Base-by-base conservation (phyloP, 2,329 filamentous ascomycete species). In the Talaromyces rugulosus region DNA sequence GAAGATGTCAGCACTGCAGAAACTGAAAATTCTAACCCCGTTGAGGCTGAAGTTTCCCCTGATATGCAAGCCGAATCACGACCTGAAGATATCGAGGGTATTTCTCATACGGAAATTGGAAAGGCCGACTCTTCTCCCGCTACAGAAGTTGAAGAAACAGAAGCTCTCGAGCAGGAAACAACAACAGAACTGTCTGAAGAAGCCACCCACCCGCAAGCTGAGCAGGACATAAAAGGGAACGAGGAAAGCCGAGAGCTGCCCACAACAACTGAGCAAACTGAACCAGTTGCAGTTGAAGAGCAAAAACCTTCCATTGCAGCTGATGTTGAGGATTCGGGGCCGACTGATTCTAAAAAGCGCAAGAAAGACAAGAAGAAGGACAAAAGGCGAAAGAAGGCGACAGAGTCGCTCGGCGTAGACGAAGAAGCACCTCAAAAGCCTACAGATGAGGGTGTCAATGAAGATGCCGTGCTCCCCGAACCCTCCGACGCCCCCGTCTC, bases 311-410 rank as follows among this genome's bases (percentile, higher is more conserved):
- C 30, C 2, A 16, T 30, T 23, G 31, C 27, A 16, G 47, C 42
- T 1, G 55, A 53, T 23, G n/a, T 14, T 18, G 36, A 58, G n/a
- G 53, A 63, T 11, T 55, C 53, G 8, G n/a, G 59, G 8, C 14
- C 9, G 6, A 11, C 62, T 47, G 63, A 64, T 58, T 64, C 64
- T 9, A 66, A 64, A 58, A 71, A 72, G 61, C 62, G 62, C 11
- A 76, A 75, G 62, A 76, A 76, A 64, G 69, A 70, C 28, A 77
- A 77, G 68, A 78, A 75, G 60, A 71, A 69, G 51, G 68, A 59
- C 66, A 71, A 56, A 52, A 62, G 56, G 27, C 58, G 58, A 42
- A 62, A 62, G 30, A 59, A 59, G 50, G 52, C 61, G 3, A 23
- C 53, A 1, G 56, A 59, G 50, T 56, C 31, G 23, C 67, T 66